A percentile compares a stretch with the other conserved stretches of the same genome.
Evolutionary conservation across 768 basidiomycete species (phyloP).

Genomic region (Tylopilus balloui): DNA sequence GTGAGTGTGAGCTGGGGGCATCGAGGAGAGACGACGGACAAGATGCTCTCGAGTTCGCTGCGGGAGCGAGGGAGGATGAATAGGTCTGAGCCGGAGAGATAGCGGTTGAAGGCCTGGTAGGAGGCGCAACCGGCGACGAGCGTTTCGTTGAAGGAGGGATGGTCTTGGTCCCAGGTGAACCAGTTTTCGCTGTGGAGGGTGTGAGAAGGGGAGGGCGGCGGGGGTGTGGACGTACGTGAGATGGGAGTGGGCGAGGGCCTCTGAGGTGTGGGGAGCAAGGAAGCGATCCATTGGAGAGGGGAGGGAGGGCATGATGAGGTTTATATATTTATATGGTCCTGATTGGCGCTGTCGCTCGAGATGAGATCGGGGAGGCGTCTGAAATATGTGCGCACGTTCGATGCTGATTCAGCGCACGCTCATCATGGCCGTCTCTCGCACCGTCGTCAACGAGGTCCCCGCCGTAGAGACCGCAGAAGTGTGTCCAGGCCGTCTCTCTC

Average conservation of each 20-base stretch:
- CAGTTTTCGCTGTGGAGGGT: conserved; percentile 53
- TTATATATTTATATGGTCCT: conserved; percentile 8
- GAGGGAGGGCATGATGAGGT: background rate
- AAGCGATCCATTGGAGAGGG: conserved; percentile 59
- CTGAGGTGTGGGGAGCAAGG: conserved; percentile 67
- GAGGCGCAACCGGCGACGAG: conserved; percentile 76
- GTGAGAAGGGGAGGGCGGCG: conserved; percentile 12
- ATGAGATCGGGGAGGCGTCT: conserved; percentile 11
- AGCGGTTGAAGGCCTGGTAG: conserved; percentile 74
- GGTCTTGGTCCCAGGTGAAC: conserved; percentile 65
- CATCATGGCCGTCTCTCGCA: conserved; percentile 48
- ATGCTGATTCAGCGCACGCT: conserved; percentile 9
- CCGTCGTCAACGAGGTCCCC: conserved; percentile 71
- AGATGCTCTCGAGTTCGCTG: conserved; percentile 62
- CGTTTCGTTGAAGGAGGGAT: conserved; percentile 65
- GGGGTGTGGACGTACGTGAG: conserved; percentile 48
- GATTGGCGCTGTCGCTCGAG: conserved; percentile 8
- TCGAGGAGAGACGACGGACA: conserved; percentile 43
- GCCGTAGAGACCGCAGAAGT: conserved; percentile 75
- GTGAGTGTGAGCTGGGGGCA: conserved; percentile 3
- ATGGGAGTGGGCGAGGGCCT: conserved; percentile 66
- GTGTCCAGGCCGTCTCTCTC: background rate
- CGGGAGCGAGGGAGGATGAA: conserved; percentile 64
- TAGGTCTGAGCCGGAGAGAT: conserved; percentile 64
- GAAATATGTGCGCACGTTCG: conserved; percentile 30